Percentiles rank a stretch among this genome's conserved stretches.
Evolutionary conservation across 164 flowering plant species (phyloP).

Genomic region (Cinnamomum micranthum): DNA sequence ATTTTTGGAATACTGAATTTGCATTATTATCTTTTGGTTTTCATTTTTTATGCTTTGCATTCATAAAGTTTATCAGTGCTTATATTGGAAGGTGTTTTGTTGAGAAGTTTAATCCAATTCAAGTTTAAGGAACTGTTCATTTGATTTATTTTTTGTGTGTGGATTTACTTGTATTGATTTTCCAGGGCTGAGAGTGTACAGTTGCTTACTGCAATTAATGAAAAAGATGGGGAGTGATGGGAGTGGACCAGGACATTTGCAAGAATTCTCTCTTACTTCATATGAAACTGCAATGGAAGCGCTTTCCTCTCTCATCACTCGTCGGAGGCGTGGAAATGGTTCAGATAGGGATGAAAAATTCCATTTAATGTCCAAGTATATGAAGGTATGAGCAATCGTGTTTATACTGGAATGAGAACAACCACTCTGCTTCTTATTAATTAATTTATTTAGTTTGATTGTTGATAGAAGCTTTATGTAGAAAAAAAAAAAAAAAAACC

Average conservation of each 20-base stretch:
- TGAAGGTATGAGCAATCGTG: slow-evolving; percentile 44
- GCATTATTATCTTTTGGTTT: too few species aligned
- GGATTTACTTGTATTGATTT: slow-evolving; percentile 7
- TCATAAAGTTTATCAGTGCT: background rate
- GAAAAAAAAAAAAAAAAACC: too few species aligned
- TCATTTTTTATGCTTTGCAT: background rate
- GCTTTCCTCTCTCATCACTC: slow-evolving; percentile 74
- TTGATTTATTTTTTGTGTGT: background rate
- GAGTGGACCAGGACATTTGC: slow-evolving; percentile 14
- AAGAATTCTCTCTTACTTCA: slow-evolving; percentile 31
- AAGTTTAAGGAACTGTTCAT: background rate
- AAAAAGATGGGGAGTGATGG: slow-evolving; percentile 31
- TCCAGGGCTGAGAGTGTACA: slow-evolving; percentile 30
- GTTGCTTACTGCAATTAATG: slow-evolving; percentile 27
- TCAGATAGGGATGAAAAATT: slow-evolving; percentile 41
- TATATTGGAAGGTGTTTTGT: background rate
- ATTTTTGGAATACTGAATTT: too few species aligned
- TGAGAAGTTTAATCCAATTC: background rate
- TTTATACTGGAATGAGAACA: background rate
- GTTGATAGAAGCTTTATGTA: background rate
- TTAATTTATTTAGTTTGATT: background rate
- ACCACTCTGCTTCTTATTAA: background rate
- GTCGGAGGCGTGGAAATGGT: slow-evolving; percentile 50
- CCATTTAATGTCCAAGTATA: slow-evolving; percentile 63
- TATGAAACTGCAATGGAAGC: slow-evolving; percentile 92